Conservation (phyloP, 306 rosid genomes). For the Arachis stenosperma region DNA sequence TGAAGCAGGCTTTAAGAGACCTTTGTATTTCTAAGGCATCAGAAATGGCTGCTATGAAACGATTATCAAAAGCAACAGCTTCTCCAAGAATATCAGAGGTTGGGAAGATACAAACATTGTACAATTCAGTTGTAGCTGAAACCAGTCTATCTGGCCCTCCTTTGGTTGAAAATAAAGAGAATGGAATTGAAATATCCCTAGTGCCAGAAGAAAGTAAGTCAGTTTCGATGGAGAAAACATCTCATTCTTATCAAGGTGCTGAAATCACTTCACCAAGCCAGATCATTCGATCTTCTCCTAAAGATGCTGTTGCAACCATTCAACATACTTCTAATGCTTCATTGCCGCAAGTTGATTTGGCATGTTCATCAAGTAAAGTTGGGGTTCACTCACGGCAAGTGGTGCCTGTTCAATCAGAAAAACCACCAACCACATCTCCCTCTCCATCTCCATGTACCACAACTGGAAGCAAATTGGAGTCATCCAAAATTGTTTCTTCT, state of each 20-base stretch:
- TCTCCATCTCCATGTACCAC: constrained; percentile 40
- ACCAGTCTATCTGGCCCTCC: constrained; percentile 51
- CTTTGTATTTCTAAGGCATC: constrained; percentile 93
- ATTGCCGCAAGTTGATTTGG: constrained; percentile 37
- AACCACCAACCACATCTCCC: constrained; percentile 39
- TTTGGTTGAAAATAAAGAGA: constrained; percentile 47
- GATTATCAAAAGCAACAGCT: constrained; percentile 74
- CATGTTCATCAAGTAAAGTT: constrained; percentile 45
- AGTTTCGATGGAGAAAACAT: constrained; percentile 41
- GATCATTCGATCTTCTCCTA: constrained; percentile 54
- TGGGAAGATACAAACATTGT: constrained; percentile 86
- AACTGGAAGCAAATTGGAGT: constrained; percentile 44
- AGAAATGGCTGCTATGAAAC: constrained; percentile 91
- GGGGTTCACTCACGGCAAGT: constrained; percentile 49
- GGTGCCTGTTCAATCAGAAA: constrained; percentile 47
- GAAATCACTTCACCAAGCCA: constrained; percentile 45
- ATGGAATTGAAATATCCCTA: constrained; percentile 53
- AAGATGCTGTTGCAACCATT: constrained; percentile 40
- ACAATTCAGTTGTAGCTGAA: constrained; percentile 75
- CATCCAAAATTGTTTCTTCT: constrained; percentile 48
- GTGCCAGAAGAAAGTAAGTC: constrained; percentile 64
- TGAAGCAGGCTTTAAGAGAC: constrained; percentile 96
- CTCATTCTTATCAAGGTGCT: constrained; percentile 47
- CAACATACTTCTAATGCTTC: constrained; percentile 34
- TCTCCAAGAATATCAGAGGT: constrained; percentile 81